These are phyloP conservation scores for Coprinopsis sp. DNA, from an alignment of 768 basidiomycete genomes.

Conservation along the genomic window DNA sequence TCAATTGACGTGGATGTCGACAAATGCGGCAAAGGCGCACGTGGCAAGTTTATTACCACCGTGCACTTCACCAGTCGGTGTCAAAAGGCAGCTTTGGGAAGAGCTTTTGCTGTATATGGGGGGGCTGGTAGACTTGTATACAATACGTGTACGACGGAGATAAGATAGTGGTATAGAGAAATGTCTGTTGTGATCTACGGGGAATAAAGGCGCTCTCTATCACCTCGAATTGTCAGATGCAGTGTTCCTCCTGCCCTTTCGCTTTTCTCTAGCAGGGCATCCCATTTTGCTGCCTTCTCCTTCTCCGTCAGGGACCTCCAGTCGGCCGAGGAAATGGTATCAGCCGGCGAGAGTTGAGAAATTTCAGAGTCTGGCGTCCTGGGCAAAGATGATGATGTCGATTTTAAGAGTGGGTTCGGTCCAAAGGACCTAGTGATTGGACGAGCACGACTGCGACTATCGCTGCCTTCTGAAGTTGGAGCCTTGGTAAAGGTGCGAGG, in stretches of 20 bases:
- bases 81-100: too few species aligned
- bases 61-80: too few species aligned
- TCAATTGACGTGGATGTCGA: constrained; percentile 21
- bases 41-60: too few species aligned
- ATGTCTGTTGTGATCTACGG: too few species aligned
- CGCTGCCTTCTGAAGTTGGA: neutral
- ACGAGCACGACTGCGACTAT: neutral
- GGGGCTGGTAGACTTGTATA: too few species aligned
- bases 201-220: neutral
- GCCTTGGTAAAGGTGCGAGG: neutral
- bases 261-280: constrained; percentile 61
- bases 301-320: constrained; percentile 48
- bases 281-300: constrained; percentile 72
- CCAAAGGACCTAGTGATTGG: constrained; percentile 1
- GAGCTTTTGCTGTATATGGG: too few species aligned
- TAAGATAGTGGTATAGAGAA: too few species aligned
- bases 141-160: too few species aligned
- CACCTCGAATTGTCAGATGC: constrained; percentile 37
- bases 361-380: too few species aligned
- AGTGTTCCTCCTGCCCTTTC: constrained; percentile 71
- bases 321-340: constrained; percentile 32
- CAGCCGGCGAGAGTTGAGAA: constrained; percentile 22
- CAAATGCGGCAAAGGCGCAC: constrained; percentile 14
- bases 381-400: constrained; percentile 9
- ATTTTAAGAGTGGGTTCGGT: neutral